Base-by-base conservation (phyloP, 495 filamentous ascomycete species). In the Darksidea phi region DNA sequence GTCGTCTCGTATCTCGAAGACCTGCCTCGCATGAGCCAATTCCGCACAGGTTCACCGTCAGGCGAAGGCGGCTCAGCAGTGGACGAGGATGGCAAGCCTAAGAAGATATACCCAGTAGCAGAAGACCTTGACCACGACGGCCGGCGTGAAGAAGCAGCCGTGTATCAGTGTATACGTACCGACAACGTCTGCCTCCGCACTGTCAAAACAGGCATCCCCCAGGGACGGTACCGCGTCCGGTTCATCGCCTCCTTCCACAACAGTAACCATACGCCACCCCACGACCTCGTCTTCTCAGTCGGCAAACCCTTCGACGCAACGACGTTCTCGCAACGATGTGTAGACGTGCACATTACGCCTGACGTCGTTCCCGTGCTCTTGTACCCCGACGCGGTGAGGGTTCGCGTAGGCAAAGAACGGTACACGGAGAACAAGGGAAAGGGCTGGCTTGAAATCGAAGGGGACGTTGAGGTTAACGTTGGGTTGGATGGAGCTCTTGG, bases 381-480 rank as follows among this genome's bases (percentile, higher is more conserved):
- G 46, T 63, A 71, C 34, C 69, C 69, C 2, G 69, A 71, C 36
- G 69, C 69, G 11, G 64, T 71, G 17, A 46, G 69, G n/a, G 69
- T 69, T 1, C 21, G 69, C 1, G 67, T 71, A 0, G 69, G 69
- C 3, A 41, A 26, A 7, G 24, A 57, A 1, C 15, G 69, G 21
- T 60, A 63, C 54, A 34, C 20, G 28, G 63, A 65, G 49, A 21
- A 58, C 21, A 64, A 60, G 61, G 69, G 67, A 3, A 67, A 64
- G 34, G 67, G 67, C 5, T 71, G 69, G 69, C 2, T 71, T 7
- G 69, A 71, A 57, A 57, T 71, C 34, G 67, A 67, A 45, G 69
- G 69, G 21, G 67, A 71, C 61, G 53, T 67, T 25, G 67, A 71
- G 46, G 67, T 71, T n/a, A 49, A 43, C 32, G 69, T 71, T 4